phyloP scores from a whole-genome alignment of 352 stramenopile genomes.

The Pythium volutum region DNA sequence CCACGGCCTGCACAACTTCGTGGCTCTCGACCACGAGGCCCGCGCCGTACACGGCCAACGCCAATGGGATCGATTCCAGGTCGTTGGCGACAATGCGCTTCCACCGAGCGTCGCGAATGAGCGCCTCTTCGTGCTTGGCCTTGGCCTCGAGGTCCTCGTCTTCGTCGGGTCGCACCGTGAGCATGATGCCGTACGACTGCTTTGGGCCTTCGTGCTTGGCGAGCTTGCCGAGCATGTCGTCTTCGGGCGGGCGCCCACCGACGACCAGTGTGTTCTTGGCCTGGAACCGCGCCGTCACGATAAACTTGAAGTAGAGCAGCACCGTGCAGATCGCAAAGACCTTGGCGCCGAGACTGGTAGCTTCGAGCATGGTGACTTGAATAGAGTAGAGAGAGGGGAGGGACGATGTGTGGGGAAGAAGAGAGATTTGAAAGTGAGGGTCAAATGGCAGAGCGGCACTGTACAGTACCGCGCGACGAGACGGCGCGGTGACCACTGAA shows the following conservation, averaged over 20 bases:
- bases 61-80: constrained; percentile 47
- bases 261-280: constrained; percentile 31
- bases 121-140: constrained; percentile 23
- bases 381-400: not conserved
- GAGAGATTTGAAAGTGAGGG: not conserved
- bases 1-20: constrained; percentile 13
- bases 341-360: constrained; percentile 8
- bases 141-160: constrained; percentile 16
- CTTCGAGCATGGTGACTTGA: not conserved
- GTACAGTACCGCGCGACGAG: not conserved
- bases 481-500: not conserved
- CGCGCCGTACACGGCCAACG: constrained; percentile 34
- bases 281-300: constrained; percentile 32
- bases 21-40: constrained; percentile 26
- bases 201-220: constrained; percentile 20
- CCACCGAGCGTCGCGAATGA: constrained; percentile 27
- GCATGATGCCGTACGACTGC: constrained; percentile 32
- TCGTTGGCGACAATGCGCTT: constrained; percentile 50
- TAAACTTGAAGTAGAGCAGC: constrained; percentile 27
- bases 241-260: constrained; percentile 32
- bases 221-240: constrained; percentile 19
- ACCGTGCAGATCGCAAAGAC: constrained; percentile 13
- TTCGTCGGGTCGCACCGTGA: not conserved
- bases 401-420: not conserved
- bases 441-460: not conserved